Percentiles rank a stretch among this genome's conserved stretches.
Conservation (phyloP, 805 yeast genomes). For the Lipomyces japonicus region DNA sequence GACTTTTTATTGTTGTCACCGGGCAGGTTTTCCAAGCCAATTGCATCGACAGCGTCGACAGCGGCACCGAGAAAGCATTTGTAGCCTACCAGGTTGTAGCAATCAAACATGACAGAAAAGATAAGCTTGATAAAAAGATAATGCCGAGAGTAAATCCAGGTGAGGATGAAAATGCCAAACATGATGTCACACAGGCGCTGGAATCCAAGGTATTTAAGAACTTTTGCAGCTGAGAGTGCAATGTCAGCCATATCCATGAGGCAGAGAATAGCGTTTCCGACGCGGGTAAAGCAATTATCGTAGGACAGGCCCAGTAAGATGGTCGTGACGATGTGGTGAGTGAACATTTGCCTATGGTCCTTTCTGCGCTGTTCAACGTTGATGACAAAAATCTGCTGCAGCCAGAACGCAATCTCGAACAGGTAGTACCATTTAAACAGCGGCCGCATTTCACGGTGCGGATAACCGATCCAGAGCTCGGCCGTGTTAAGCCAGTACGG, state of each 20-base stretch:
- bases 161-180: slow-evolving; percentile 61
- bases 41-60: slow-evolving; percentile 13
- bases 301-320: slow-evolving; percentile 67
- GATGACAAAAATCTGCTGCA: slow-evolving; percentile 72
- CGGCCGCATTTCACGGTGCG: slow-evolving; percentile 56
- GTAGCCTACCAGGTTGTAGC: slow-evolving; percentile 42
- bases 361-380: slow-evolving; percentile 76
- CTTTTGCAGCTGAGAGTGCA: slow-evolving; percentile 65
- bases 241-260: slow-evolving; percentile 84
- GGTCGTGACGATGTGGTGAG: slow-evolving; percentile 82
- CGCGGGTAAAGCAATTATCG: slow-evolving; percentile 62
- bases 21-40: slow-evolving; percentile 7
- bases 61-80: slow-evolving; percentile 23
- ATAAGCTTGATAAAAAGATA: slow-evolving; percentile 65
- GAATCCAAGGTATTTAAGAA: slow-evolving; percentile 68
- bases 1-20: not conserved
- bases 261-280: slow-evolving; percentile 73
- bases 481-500: slow-evolving; percentile 58
- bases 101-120: slow-evolving; percentile 52
- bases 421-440: slow-evolving; percentile 66
- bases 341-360: slow-evolving; percentile 81
- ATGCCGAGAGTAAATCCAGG: slow-evolving; percentile 74
- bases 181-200: slow-evolving; percentile 58
- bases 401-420: slow-evolving; percentile 69
- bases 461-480: slow-evolving; percentile 66